Base-by-base conservation (phyloP, 1,284 basidiomycete species). In the Pseudozyma sp. region DNA sequence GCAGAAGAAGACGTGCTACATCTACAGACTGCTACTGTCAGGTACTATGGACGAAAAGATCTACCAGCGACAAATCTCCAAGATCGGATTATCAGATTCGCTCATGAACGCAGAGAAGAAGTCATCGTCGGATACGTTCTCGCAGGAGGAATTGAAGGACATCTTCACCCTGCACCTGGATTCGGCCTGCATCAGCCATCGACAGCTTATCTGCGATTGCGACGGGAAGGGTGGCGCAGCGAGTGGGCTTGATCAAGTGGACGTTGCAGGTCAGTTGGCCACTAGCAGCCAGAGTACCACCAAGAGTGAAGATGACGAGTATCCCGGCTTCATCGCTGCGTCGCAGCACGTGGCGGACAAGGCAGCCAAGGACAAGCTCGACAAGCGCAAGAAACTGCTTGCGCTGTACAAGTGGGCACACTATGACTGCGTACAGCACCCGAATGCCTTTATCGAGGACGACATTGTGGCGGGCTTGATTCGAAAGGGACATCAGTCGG, bases 181-280 rank as follows among this genome's bases (percentile, higher is more conserved):
- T 56, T 96, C 95, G 0, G 86, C 88, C 3, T 97, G 94, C 86
- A 92, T 95, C 65, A 98, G 96, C 2, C 97, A 97, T 77, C 94
- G 88, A 83, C 81, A 86, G 79, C 82, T 81, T 10, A 71, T 74
- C 6, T 86, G 84, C 49, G 58, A 58, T 21, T 85, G 84, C 51
- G 74, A 71, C 35, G 76, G 81, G n/a, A 75, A 70, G 35, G 78
- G 82, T 7, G 63, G 63, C 9, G 54, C 53, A 16, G 56, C 63
- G 35, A 48, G 21, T 8, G 40, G 16, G 8, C 35, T 50, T 25
- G 21, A 4, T n/a, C 16, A 47, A 36, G 25, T 55, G 25, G 50
- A 38, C 6, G 19, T 36, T 25, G 39, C 19, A 18, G 19, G 16
- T 19, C 48, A 31, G 36, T 25, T 31, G 5, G 54, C 18, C 3